Percentiles rank a stretch among this genome's conserved stretches.
These are phyloP conservation scores for Mortierella sp. DNA, from an alignment of 371 early-diverging fungal species.

Conservation along the genomic window DNA sequence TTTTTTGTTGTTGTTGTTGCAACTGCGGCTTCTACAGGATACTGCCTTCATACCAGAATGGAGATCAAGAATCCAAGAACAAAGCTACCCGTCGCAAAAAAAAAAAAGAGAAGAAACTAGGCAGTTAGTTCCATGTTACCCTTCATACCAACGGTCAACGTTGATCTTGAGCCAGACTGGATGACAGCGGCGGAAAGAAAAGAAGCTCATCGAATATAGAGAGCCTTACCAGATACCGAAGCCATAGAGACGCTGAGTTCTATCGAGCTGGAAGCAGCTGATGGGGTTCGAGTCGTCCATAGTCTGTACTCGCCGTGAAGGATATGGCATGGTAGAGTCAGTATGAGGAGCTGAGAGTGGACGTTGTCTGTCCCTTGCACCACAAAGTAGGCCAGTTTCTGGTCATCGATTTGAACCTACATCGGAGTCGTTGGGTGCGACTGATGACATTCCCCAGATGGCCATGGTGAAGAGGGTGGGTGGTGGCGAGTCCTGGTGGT, in stretches of 20 bases:
- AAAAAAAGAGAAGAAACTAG: too few species aligned
- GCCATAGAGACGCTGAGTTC: constrained; percentile 89
- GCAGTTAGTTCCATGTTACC: not conserved
- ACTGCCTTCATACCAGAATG: constrained; percentile 66
- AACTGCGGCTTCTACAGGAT: too few species aligned
- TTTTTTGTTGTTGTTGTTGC: too few species aligned
- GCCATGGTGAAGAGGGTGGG: constrained; percentile 31
- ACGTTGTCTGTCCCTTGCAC: too few species aligned
- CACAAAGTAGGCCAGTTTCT: too few species aligned
- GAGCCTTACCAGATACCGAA: constrained; percentile 78
- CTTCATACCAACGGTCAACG: too few species aligned
- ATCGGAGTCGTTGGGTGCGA: constrained; percentile 24
- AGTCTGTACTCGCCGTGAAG: constrained; percentile 15
- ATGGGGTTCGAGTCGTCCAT: constrained; percentile 58
- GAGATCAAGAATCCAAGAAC: constrained; percentile 78
- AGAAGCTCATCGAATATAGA: too few species aligned
- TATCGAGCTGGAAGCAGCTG: constrained; percentile 70
- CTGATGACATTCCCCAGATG: constrained; percentile 54
- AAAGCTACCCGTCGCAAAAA: constrained; percentile 70
- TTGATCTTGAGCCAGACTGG: too few species aligned
- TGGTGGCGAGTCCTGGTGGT: not conserved
- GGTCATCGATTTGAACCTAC: too few species aligned
- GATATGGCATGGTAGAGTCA: not conserved
- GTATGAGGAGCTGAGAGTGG: too few species aligned
- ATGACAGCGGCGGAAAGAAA: too few species aligned